Evolutionary conservation across 148 eudicot genomes (phyloP).

Genomic region (Tetragonia tetragonoides): DNA sequence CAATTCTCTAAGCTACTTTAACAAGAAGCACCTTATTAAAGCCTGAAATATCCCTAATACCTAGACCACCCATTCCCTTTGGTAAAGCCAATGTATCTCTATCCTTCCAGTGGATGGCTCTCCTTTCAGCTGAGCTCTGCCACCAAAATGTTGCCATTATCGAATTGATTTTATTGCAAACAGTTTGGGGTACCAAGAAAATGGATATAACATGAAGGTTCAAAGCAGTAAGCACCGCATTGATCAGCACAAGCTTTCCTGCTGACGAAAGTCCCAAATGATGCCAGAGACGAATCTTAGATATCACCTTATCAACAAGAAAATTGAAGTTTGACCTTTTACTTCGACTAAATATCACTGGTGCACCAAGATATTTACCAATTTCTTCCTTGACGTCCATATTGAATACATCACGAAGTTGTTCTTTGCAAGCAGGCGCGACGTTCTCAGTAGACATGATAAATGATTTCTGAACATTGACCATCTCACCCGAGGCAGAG

Average conservation of each 20-base stretch:
- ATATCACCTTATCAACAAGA: neutral
- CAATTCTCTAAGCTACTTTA: neutral
- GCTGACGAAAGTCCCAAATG: neutral
- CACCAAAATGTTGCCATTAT: neutral
- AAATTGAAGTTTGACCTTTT: neutral
- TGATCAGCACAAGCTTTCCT: neutral
- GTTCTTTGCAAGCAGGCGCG: neutral
- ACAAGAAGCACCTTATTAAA: neutral
- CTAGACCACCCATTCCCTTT: neutral
- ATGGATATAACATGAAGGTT: neutral
- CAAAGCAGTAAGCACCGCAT: neutral
- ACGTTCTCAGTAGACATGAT: neutral
- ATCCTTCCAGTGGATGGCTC: neutral
- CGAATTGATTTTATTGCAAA: too few relatives aligned
- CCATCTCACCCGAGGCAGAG: neutral
- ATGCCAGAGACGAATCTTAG: neutral
- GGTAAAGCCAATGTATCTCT: neutral
- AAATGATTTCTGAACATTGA: neutral
- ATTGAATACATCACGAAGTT: neutral
- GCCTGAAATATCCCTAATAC: neutral
- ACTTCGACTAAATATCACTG: neutral
- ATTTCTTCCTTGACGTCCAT: neutral
- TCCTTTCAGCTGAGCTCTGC: neutral
- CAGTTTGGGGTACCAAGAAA: neutral
- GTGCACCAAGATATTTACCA: neutral